Base-by-base conservation (phyloP, 495 filamentous ascomycete species). In the Corynascus novoguineensis region DNA sequence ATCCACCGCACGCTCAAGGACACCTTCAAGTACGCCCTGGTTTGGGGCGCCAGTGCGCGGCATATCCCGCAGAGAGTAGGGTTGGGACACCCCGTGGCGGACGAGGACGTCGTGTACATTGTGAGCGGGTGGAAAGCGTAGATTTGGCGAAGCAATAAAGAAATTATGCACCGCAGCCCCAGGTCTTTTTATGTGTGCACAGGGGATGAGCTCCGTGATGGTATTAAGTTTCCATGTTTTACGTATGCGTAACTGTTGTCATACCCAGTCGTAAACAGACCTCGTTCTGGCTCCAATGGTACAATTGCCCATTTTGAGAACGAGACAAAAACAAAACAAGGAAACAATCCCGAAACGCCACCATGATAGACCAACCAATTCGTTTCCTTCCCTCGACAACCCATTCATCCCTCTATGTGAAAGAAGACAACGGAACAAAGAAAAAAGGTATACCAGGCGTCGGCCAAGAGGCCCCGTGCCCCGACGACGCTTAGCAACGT, bases 71-170 rank as follows among this genome's bases (percentile, higher is more conserved):
- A 99, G 73, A 80, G 95, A 42, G 92, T 97, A 29, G 95, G 95
- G 3, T 71, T 99, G 67, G 77, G 81, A 9, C 95, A 99, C 81
- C 60, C 81, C 38, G 92, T 99, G 55, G 78, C 86, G 2, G 95
- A 99, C 66, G 95, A 97, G 75, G 95, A 99, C 78, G 95, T 99
- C 45, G 90, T 99, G 55, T 92, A 88, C 61, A 96, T 99, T 68
- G 88, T 97, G n/a, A 87, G 85, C 50, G 88, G 85, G 64, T 91
- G 77, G 65, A 80, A 78, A 63, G 79, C 78, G 15, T 83, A 75
- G 63, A 50, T n/a, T n/a, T n/a, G n/a, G n/a, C n/a, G n/a, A 32
- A 32, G 19, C 17, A 0, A 3, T 4, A 12, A 9, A 22, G 34
- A 4, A 8, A 17, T 22, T n/a, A n/a, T n/a, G n/a, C 14, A 38